Evolutionary conservation across 164 flowering plant genomes (phyloP).

Genomic region (Dillenia turbinata): DNA sequence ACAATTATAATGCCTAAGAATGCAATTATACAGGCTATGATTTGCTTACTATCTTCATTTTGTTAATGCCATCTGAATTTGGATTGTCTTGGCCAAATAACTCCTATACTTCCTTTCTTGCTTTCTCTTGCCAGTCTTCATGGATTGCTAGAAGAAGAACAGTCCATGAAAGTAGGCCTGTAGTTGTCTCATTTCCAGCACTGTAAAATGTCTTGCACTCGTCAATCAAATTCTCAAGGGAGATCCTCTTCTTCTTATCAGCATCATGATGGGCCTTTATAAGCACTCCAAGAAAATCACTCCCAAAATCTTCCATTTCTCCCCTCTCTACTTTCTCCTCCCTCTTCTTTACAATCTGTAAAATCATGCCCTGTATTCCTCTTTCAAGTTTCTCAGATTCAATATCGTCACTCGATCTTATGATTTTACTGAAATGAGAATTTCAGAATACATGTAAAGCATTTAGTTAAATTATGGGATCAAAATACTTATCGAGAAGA

Average conservation of each 20-base stretch:
- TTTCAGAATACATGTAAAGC: no score
- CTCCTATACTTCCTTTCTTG: conserved; percentile 44
- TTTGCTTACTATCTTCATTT: conserved; percentile 33
- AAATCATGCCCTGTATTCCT: background rate
- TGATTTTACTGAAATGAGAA: no score
- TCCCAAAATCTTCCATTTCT: background rate
- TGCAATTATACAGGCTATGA: background rate
- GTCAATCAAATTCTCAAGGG: conserved; percentile 40
- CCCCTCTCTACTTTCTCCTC: background rate
- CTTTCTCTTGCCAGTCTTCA: conserved; percentile 41
- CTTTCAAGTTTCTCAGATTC: conserved; percentile 8
- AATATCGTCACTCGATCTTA: conserved; percentile 1
- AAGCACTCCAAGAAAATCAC: no score
- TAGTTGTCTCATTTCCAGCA: conserved; percentile 51
- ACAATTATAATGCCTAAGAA: background rate
- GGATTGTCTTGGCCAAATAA: conserved; percentile 23
- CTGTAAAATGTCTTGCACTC: conserved; percentile 52
- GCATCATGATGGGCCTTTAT: no score
- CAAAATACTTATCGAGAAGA: no score
- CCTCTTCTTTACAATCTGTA: conserved; percentile 4
- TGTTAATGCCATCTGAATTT: conserved; percentile 23
- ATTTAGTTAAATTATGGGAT: no score
- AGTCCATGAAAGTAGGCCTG: conserved; percentile 42
- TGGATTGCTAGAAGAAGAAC: conserved; percentile 36
- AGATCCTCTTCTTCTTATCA: conserved; percentile 19